phyloP scores from a whole-genome alignment of 2,329 filamentous ascomycete species.

The Beauveria sp. region DNA sequence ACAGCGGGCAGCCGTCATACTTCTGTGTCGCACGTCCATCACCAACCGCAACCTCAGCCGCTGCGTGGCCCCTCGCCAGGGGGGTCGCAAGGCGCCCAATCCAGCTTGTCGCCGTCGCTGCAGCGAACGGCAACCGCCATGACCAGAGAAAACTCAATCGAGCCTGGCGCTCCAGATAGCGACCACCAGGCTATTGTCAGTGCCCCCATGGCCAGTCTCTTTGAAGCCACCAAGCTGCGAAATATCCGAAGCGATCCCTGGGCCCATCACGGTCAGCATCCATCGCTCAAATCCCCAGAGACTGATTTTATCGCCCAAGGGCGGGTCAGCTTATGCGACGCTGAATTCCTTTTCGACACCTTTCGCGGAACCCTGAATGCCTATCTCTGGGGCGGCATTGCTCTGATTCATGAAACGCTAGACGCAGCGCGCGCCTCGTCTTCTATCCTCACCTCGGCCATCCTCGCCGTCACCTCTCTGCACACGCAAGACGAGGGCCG shows the following conservation, averaged over 20 bases:
- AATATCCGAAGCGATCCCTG: conserved; percentile 25
- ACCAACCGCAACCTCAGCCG: neutral
- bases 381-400: conserved; percentile 27
- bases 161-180: conserved; percentile 16
- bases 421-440: conserved; percentile 23
- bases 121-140: conserved; percentile 20
- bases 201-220: conserved; percentile 26
- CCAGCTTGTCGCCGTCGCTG: conserved; percentile 15
- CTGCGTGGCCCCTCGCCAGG: neutral
- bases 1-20: neutral
- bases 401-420: conserved; percentile 22
- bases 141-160: conserved; percentile 26
- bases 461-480: conserved; percentile 26
- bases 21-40: neutral
- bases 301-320: conserved; percentile 24
- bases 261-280: conserved; percentile 11
- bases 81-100: neutral
- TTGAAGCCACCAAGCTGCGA: conserved; percentile 24
- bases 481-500: conserved; percentile 29
- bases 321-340: conserved; percentile 19
- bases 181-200: conserved; percentile 23
- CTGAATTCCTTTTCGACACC: conserved; percentile 21
- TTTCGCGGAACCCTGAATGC: conserved; percentile 24
- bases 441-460: conserved; percentile 22
- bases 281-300: conserved; percentile 13